A percentile compares a stretch with the other conserved stretches of the same genome.
Evolutionary conservation across 306 rosid genomes (phyloP).

Genomic region (Medicago arabica): DNA sequence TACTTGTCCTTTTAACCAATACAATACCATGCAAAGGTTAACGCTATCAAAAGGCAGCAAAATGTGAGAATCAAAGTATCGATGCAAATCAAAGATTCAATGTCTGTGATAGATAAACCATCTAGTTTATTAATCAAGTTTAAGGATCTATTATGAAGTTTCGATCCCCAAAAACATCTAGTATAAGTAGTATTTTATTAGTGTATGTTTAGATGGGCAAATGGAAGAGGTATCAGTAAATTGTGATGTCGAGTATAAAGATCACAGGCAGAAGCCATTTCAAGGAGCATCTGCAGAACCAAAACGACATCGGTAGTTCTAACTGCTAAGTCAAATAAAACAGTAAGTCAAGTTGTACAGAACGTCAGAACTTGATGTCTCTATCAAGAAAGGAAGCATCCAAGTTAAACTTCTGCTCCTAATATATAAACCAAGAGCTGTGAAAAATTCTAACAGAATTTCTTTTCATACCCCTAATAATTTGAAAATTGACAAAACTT

Average conservation of each 20-base stretch:
- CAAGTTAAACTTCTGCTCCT: background rate
- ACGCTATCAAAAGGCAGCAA: background rate
- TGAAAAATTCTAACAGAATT: no score
- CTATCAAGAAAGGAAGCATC: background rate
- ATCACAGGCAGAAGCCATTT: background rate
- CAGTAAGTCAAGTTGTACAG: background rate
- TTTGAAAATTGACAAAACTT: background rate
- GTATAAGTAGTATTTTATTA: background rate
- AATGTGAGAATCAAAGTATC: background rate
- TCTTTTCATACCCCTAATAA: background rate
- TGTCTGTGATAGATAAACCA: background rate
- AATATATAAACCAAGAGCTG: background rate
- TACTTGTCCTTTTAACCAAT: background rate
- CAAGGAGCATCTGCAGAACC: background rate
- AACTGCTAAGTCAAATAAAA: background rate
- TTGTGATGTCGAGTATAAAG: background rate
- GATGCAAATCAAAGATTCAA: background rate
- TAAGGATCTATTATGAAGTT: conserved; percentile 17
- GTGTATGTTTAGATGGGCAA: background rate
- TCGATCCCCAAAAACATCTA: background rate
- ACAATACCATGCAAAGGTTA: background rate
- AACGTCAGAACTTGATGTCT: conserved; percentile 6
- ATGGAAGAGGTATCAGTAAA: background rate
- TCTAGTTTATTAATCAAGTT: background rate
- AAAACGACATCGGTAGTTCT: background rate